Conservation (phyloP, 2,329 filamentous ascomycete genomes). For the Colletotrichum sp. region DNA sequence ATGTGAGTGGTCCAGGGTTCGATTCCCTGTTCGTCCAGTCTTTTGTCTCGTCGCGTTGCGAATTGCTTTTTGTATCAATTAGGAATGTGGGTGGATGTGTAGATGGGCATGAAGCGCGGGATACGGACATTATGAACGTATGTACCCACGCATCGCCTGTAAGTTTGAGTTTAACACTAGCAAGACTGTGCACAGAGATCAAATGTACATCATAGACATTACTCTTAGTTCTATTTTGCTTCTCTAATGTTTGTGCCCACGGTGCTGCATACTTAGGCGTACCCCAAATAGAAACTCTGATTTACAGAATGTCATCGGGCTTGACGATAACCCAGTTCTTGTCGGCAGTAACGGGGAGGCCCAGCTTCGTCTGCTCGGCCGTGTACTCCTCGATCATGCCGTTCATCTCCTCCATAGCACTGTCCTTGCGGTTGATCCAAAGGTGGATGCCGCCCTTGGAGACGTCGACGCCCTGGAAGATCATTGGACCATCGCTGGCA, state of each 20-base stretch:
- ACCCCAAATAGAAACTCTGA: neutral
- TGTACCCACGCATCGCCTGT: neutral
- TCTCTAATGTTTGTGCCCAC: rapidly evolving
- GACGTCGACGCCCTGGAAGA: slow-evolving; percentile 49
- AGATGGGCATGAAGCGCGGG: rapidly evolving
- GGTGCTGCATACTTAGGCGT: neutral
- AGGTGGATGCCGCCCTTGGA: slow-evolving; percentile 45
- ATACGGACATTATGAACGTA: rapidly evolving
- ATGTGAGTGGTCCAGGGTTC: slow-evolving; percentile 21
- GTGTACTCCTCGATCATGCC: slow-evolving; percentile 41
- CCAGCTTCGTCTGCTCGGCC: slow-evolving; percentile 36
- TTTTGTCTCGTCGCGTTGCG: neutral
- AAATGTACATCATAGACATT: neutral
- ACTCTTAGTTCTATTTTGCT: neutral
- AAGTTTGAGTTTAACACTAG: neutral
- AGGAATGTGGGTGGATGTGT: rapidly evolving
- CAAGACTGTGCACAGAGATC: neutral
- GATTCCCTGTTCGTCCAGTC: slow-evolving; percentile 17
- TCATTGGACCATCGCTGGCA: slow-evolving; percentile 47
- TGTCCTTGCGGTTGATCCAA: slow-evolving; percentile 44
- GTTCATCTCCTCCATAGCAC: slow-evolving; percentile 37
- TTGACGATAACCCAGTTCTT: slow-evolving; percentile 51
- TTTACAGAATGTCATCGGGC: slow-evolving; percentile 41
- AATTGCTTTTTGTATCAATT: neutral
- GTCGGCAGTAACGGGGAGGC: slow-evolving; percentile 43